Percentiles rank a stretch among this genome's conserved stretches.
Conservation (phyloP, 768 basidiomycete genomes). For the Plicaturopsis crispa region DNA sequence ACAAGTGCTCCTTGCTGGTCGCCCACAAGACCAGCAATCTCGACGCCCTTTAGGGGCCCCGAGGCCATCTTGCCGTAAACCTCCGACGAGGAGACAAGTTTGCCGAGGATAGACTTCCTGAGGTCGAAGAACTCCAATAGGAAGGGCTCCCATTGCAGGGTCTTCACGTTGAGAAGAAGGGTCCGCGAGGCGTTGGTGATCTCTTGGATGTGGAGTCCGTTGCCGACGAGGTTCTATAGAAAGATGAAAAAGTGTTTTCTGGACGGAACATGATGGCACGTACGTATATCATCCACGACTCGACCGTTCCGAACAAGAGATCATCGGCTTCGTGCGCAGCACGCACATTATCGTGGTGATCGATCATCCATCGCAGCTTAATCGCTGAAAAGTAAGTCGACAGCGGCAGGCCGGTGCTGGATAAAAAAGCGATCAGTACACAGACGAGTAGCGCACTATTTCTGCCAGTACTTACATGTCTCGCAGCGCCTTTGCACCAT, state of each 20-base stretch:
- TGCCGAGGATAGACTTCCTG: conserved; percentile 71
- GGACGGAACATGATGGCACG: conserved; percentile 11
- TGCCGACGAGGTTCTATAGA: conserved; percentile 73
- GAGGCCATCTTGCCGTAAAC: conserved; percentile 75
- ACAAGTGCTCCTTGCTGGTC: conserved; percentile 97
- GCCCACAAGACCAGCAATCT: conserved; percentile 91
- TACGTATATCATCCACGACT: conserved; percentile 94
- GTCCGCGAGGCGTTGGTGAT: conserved; percentile 96
- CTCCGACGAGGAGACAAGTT: conserved; percentile 85
- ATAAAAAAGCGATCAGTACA: conserved; percentile 3
- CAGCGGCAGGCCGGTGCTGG: conserved; percentile 85
- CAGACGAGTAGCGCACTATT: background rate
- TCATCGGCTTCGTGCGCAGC: conserved; percentile 76
- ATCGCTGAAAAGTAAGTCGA: conserved; percentile 98
- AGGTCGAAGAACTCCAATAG: conserved; percentile 86
- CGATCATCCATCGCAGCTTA: conserved; percentile 96
- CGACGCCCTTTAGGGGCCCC: conserved; percentile 65
- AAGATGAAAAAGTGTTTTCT: no score
- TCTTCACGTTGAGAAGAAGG: conserved; percentile 77
- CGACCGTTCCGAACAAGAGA: conserved; percentile 89
- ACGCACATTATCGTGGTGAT: conserved; percentile 69
- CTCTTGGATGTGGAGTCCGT: conserved; percentile 79
- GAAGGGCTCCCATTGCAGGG: conserved; percentile 74
- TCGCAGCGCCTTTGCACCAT: conserved; percentile 57
- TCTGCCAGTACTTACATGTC: conserved; percentile 54